phyloP scores from a whole-genome alignment of 2,329 filamentous ascomycete species.

The Cladophialophora exuberans region DNA sequence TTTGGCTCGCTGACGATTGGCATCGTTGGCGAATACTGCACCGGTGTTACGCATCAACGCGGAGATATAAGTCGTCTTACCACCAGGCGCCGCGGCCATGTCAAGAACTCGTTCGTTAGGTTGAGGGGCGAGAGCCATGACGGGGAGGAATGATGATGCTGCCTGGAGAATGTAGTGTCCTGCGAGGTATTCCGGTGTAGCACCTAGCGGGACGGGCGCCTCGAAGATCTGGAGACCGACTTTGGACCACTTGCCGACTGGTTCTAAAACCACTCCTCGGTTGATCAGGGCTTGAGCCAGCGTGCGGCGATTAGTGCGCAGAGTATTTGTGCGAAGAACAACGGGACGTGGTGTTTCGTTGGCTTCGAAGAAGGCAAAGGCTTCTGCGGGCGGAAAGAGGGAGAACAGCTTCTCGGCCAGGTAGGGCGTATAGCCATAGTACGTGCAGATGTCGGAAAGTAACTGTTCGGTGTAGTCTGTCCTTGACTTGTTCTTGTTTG shows the following conservation, averaged over 20 bases:
- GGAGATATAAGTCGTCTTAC: slow-evolving; percentile 95
- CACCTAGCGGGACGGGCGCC: slow-evolving; percentile 81
- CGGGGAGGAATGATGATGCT: slow-evolving; percentile 92
- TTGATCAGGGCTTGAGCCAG: slow-evolving; percentile 94
- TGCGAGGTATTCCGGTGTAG: slow-evolving; percentile 94
- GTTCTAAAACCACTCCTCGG: slow-evolving; percentile 92
- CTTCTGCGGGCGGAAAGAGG: slow-evolving; percentile 89
- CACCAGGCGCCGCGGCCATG: slow-evolving; percentile 93
- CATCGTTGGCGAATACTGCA: slow-evolving; percentile 93
- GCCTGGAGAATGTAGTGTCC: slow-evolving; percentile 98
- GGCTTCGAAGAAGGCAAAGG: slow-evolving; percentile 97
- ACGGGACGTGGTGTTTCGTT: slow-evolving; percentile 94
- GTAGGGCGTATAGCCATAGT: slow-evolving; percentile 94
- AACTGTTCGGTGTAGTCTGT: slow-evolving; percentile 87
- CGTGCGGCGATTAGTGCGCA: slow-evolving; percentile 75
- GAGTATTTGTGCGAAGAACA: slow-evolving; percentile 95
- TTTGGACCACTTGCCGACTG: slow-evolving; percentile 98
- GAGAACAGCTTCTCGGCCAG: slow-evolving; percentile 95
- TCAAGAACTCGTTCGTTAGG: slow-evolving; percentile 90
- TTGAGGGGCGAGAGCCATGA: slow-evolving; percentile 95
- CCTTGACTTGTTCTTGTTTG: slow-evolving; percentile 78
- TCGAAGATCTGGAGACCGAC: slow-evolving; percentile 97
- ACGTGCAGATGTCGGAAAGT: slow-evolving; percentile 88
- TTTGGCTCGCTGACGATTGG: slow-evolving; percentile 89
- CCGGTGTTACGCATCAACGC: slow-evolving; percentile 98